Evolutionary conservation across 2,329 filamentous ascomycete genomes (phyloP).

Genomic region (Alternaria viburni): DNA sequence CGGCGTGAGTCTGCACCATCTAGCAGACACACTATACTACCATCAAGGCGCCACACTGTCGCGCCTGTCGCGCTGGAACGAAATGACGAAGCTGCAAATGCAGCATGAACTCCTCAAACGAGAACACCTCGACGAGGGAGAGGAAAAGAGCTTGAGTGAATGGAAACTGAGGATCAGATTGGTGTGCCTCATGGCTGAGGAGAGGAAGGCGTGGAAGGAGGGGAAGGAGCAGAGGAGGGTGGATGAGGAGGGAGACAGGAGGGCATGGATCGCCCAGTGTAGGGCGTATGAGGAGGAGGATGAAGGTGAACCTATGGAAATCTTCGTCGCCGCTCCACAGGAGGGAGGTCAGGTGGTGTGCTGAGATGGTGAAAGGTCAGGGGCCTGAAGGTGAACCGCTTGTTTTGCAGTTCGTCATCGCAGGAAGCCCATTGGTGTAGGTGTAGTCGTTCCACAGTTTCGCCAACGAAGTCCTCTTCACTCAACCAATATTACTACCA

Average conservation of each 20-base stretch:
- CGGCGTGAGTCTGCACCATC: background rate
- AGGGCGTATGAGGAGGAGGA: background rate
- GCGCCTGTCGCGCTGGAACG: background rate
- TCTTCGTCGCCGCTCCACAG: background rate
- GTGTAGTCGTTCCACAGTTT: background rate
- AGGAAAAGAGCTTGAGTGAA: background rate
- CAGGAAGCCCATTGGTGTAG: background rate
- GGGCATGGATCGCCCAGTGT: background rate
- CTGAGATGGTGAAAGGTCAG: background rate
- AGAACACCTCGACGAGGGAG: background rate
- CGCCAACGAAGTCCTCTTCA: background rate
- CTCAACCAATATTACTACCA: background rate
- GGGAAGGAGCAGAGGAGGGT: background rate
- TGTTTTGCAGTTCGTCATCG: background rate
- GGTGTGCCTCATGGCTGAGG: background rate
- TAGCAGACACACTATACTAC: conserved; percentile 2
- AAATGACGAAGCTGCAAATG: background rate
- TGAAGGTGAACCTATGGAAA: background rate
- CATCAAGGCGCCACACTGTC: background rate
- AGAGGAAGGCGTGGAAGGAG: background rate
- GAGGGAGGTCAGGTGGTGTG: background rate
- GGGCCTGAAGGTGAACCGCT: background rate
- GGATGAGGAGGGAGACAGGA: background rate
- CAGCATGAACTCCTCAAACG: background rate
- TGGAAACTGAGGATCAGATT: background rate